These are phyloP conservation scores for Aureobasidium zeae DNA, from an alignment of 2,329 filamentous ascomycete species.

Conservation along the genomic window DNA sequence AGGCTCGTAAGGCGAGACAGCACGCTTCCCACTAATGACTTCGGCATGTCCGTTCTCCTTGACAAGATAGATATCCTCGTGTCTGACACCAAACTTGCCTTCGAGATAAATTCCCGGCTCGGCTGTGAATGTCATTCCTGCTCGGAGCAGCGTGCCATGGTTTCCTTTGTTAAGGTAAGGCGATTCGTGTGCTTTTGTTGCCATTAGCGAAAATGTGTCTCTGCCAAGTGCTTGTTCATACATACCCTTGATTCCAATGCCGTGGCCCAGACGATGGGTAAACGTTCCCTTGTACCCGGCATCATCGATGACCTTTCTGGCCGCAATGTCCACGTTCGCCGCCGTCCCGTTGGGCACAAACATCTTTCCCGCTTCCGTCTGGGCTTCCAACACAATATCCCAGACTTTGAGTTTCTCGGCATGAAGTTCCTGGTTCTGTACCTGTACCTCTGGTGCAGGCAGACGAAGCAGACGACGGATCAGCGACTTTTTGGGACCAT, in stretches of 20 bases:
- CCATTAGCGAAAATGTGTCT: not conserved
- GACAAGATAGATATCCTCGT: slow-evolving; percentile 54
- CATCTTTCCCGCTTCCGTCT: slow-evolving; percentile 45
- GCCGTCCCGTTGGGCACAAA: slow-evolving; percentile 46
- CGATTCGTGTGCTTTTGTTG: slow-evolving; percentile 46
- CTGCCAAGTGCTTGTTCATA: not conserved
- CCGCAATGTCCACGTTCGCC: slow-evolving; percentile 53
- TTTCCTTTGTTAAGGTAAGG: slow-evolving; percentile 58
- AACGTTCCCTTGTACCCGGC: slow-evolving; percentile 52
- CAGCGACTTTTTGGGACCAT: slow-evolving; percentile 11
- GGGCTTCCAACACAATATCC: slow-evolving; percentile 53
- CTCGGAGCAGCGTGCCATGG: slow-evolving; percentile 35
- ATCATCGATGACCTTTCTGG: slow-evolving; percentile 46
- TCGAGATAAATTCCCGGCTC: slow-evolving; percentile 56
- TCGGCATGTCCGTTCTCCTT: slow-evolving; percentile 45
- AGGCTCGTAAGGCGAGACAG: slow-evolving; percentile 46
- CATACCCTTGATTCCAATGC: slow-evolving; percentile 51
- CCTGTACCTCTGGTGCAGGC: slow-evolving; percentile 14
- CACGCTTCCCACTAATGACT: slow-evolving; percentile 45
- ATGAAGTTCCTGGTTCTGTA: slow-evolving; percentile 18
- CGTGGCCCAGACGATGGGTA: slow-evolving; percentile 54
- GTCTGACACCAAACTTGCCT: slow-evolving; percentile 51
- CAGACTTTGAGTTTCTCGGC: slow-evolving; percentile 49
- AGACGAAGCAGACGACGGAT: not conserved
- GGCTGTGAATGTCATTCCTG: slow-evolving; percentile 55